Conservation (phyloP, 306 rosid genomes). For the Medicago lupulina region DNA sequence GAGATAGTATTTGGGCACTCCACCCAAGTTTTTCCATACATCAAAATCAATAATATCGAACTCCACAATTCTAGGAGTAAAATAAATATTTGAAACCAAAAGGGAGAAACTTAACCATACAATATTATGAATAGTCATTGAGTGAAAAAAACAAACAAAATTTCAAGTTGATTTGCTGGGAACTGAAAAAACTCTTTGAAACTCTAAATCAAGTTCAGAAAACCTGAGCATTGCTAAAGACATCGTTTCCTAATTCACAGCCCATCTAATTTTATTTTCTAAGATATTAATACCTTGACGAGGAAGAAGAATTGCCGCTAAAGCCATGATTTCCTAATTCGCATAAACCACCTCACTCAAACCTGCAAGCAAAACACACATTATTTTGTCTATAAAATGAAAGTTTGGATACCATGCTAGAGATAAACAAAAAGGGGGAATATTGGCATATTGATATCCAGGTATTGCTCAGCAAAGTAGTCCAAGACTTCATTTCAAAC, state of each 20-base stretch:
- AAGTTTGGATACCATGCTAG: constrained; percentile 20
- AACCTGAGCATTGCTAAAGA: constrained; percentile 12
- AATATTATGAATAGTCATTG: neutral
- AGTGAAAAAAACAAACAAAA: constrained; percentile 11
- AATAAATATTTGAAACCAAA: neutral
- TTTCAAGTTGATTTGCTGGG: neutral
- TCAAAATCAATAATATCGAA: neutral
- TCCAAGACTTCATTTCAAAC: constrained; percentile 21
- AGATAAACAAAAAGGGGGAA: neutral
- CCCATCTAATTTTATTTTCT: neutral
- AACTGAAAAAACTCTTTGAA: neutral
- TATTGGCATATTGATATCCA: constrained; percentile 18
- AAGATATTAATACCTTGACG: neutral
- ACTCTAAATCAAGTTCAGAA: neutral
- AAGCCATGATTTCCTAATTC: constrained; percentile 13
- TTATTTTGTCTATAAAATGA: neutral
- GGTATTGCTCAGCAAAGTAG: constrained; percentile 2
- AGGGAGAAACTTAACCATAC: neutral
- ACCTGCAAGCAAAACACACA: constrained; percentile 26
- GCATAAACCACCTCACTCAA: neutral
- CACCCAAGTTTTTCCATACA: too few species aligned
- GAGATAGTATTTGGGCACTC: neutral
- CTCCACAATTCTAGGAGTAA: neutral
- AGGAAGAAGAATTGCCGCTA: neutral
- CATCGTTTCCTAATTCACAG: neutral